Evolutionary conservation across 371 early-diverging fungal genomes (phyloP).

Genomic region (Nematocida sp.): DNA sequence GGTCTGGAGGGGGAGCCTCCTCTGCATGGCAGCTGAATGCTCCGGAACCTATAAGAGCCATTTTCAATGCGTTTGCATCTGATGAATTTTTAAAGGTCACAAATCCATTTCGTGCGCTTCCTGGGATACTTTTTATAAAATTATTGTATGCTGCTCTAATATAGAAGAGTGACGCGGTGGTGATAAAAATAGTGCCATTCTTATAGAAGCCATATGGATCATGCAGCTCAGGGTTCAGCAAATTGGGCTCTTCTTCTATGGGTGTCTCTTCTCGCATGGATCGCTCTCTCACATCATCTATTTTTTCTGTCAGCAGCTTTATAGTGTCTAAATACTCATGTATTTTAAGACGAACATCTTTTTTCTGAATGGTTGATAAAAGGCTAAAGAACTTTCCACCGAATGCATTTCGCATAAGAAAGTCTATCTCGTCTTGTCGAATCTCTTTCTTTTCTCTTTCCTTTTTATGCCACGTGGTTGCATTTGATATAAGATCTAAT

Average conservation of each 20-base stretch:
- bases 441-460: background rate
- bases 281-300: constrained; percentile 3
- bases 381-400: constrained; percentile 8
- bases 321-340: background rate
- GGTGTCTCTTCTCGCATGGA: constrained; percentile 5
- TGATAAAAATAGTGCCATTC: constrained; percentile 64
- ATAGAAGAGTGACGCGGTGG: constrained; percentile 58
- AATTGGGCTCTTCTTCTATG: constrained; percentile 4
- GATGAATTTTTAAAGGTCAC: constrained; percentile 66
- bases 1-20: constrained; percentile 70
- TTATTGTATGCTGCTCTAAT: constrained; percentile 45
- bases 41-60: constrained; percentile 66
- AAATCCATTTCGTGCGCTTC: constrained; percentile 64
- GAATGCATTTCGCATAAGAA: constrained; percentile 10
- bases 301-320: constrained; percentile 21
- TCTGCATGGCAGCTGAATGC: constrained; percentile 64
- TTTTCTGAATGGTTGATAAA: background rate
- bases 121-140: constrained; percentile 68
- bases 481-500: constrained; percentile 55
- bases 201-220: constrained; percentile 51
- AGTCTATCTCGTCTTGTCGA: background rate
- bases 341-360: background rate
- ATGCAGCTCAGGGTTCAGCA: constrained; percentile 47
- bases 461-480: constrained; percentile 29
- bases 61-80: constrained; percentile 63